Evolutionary conservation across 208 protist genomes (phyloP).

Genomic region (Spongospora subterranea): DNA sequence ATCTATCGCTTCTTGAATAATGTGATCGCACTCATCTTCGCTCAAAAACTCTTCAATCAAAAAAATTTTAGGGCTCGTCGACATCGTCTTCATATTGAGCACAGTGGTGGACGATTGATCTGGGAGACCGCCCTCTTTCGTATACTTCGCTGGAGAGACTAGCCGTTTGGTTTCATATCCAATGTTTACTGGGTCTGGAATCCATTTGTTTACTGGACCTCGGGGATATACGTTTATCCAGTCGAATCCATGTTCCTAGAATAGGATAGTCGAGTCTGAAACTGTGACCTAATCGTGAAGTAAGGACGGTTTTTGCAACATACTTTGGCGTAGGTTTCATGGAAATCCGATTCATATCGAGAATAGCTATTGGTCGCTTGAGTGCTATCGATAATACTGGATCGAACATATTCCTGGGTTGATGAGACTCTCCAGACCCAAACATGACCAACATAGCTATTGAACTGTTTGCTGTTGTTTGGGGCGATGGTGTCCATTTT

Average conservation of each 20-base stretch:
- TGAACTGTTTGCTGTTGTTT: neutral
- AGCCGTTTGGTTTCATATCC: neutral
- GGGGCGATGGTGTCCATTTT: slow-evolving; percentile 29
- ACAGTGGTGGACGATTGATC: neutral
- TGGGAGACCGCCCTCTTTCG: neutral
- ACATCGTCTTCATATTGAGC: neutral
- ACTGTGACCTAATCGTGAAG: neutral
- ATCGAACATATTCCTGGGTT: slow-evolving; percentile 2
- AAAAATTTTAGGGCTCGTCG: neutral
- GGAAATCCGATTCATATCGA: neutral
- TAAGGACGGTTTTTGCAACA: too few species aligned
- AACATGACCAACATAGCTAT: slow-evolving; percentile 3
- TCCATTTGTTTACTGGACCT: neutral
- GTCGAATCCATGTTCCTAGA: slow-evolving; percentile 9
- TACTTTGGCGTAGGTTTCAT: neutral
- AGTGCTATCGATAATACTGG: neutral
- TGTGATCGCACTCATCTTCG: slow-evolving; percentile 28
- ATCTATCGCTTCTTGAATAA: neutral
- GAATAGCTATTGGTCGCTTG: neutral
- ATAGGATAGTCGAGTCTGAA: neutral
- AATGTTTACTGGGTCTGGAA: neutral
- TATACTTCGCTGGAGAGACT: neutral
- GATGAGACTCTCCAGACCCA: slow-evolving; percentile 13
- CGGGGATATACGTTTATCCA: slow-evolving; percentile 27
- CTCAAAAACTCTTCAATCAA: slow-evolving; percentile 25